Evolutionary conservation across 1,284 basidiomycete species (phyloP), one percentile per base, ranked within the genome.

Genomic region (Ganoderma sinense): DNA sequence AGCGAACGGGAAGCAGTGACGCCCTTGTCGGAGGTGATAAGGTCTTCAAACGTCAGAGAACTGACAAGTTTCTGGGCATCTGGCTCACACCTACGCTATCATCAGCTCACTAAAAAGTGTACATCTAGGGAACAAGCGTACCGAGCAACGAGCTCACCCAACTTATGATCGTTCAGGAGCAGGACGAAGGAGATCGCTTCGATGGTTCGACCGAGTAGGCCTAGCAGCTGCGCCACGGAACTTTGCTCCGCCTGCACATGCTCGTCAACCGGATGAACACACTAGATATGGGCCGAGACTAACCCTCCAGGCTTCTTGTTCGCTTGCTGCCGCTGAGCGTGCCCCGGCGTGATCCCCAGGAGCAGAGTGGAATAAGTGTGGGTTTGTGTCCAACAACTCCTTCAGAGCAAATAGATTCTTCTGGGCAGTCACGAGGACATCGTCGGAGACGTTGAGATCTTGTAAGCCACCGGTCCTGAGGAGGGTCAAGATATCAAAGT

Each of bases 181-280:
- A 99, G 86, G 62, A 99, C 86, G 80, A 99, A 99, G 0, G 95
- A 95, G 71, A 99, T 91, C 0, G 96, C 95, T 81, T 98, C 97
- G 62, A 97, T 93, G 4, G 94, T 91, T 77, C 96, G 90, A 29
- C 88, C 89, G 58, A 98, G 84, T 53, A 99, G 87, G 29, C 87
- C 82, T 58, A 91, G 85, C 7, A 98, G 82, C 73, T 94, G 89
- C 39, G 86, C 84, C 26, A 96, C 91, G 18, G 95, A 96, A 63
- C 83, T 87, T 78, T 96, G 93, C 79, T 98, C 97, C 6, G 89
- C 91, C 90, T 94, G 71, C 18, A 40, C n/a, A 23, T 29, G 13
- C 26, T 0, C 16, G 64, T 68, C 16, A 68, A 53, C 67, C 56
- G 20, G 39, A 6, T 23, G 43, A 40, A 60, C n/a, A 66, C 36